Conservation (phyloP, 2,329 filamentous ascomycete species). For the Fusarium anguioides region DNA sequence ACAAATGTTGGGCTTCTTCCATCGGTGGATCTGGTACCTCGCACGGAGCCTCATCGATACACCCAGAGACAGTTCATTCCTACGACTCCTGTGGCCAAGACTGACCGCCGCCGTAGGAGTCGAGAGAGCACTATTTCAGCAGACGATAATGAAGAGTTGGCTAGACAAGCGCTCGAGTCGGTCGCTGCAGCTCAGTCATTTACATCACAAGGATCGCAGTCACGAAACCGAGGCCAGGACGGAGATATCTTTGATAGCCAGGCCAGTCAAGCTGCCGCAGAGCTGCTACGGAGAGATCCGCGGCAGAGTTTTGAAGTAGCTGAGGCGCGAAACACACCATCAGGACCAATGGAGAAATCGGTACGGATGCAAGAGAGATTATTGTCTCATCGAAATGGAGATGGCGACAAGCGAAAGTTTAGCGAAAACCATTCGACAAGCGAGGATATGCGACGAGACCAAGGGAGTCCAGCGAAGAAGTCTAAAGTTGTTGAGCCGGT, state of each 20-base stretch:
- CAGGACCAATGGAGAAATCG: slow-evolving; percentile 56
- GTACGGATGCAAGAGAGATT: slow-evolving; percentile 64
- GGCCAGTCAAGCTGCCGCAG: slow-evolving; percentile 80
- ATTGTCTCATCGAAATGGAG: slow-evolving; percentile 58
- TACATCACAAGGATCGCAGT: slow-evolving; percentile 44
- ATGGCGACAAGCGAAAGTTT: slow-evolving; percentile 64
- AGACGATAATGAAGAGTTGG: slow-evolving; percentile 68
- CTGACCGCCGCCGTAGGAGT: slow-evolving; percentile 70
- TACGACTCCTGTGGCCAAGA: slow-evolving; percentile 57
- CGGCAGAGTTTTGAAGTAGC: slow-evolving; percentile 64
- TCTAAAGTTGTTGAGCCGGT: slow-evolving; percentile 56
- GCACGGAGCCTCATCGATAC: slow-evolving; percentile 66
- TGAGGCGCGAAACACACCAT: slow-evolving; percentile 58
- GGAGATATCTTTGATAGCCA: slow-evolving; percentile 76
- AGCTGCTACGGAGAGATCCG: slow-evolving; percentile 74
- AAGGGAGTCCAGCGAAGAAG: slow-evolving; percentile 64
- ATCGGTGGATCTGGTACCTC: slow-evolving; percentile 70
- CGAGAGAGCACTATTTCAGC: slow-evolving; percentile 88
- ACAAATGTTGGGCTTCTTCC: slow-evolving; percentile 67
- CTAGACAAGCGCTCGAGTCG: slow-evolving; percentile 64
- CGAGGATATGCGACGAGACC: slow-evolving; percentile 50
- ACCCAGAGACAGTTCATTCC: slow-evolving; percentile 54
- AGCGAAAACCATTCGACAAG: slow-evolving; percentile 47
- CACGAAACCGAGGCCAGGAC: slow-evolving; percentile 48
- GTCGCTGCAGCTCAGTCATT: slow-evolving; percentile 60